Conservation (phyloP, 1,139 yeast species). For the Scheffersomyces lignicola region DNA sequence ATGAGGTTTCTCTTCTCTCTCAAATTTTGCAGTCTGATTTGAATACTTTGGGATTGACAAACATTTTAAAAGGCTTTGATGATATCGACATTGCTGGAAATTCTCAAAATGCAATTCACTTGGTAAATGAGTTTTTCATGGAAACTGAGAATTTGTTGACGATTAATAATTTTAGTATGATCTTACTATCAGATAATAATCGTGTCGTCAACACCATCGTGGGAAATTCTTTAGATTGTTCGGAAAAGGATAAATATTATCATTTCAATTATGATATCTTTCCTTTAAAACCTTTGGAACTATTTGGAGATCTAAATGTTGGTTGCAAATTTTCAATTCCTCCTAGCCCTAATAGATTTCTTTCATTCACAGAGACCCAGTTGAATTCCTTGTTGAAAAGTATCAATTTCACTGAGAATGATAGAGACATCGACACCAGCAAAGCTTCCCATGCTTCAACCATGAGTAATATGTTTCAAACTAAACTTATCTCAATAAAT, state of each 20-base stretch:
- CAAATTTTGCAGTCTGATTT: conserved; percentile 35
- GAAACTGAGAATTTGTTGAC: conserved; percentile 11
- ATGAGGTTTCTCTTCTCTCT: conserved; percentile 44
- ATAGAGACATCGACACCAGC: conserved; percentile 12
- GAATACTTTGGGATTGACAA: conserved; percentile 23
- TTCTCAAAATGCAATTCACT: conserved; percentile 5
- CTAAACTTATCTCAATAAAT: conserved; percentile 1
- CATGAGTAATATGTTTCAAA: conserved; percentile 3
- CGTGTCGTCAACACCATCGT: background rate
- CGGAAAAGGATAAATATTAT: conserved; percentile 17
- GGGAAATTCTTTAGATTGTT: too few relatives aligned
- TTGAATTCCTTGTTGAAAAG: conserved; percentile 8
- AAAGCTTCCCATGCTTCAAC: conserved; percentile 2
- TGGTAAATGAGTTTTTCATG: conserved; percentile 8
- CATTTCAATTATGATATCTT: conserved; percentile 17
- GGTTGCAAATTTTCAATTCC: conserved; percentile 8
- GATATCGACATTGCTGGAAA: conserved; percentile 12
- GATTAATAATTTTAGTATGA: conserved; percentile 10
- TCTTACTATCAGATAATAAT: conserved; percentile 8
- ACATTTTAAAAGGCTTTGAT: conserved; percentile 38
- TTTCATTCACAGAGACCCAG: conserved; percentile 5
- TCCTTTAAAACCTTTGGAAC: conserved; percentile 10
- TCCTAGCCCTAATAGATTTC: conserved; percentile 6
- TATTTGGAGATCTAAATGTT: conserved; percentile 7
- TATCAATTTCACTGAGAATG: background rate